Evolutionary conservation across 208 protist genomes (phyloP).

Genomic region (Hexamita inflata): DNA sequence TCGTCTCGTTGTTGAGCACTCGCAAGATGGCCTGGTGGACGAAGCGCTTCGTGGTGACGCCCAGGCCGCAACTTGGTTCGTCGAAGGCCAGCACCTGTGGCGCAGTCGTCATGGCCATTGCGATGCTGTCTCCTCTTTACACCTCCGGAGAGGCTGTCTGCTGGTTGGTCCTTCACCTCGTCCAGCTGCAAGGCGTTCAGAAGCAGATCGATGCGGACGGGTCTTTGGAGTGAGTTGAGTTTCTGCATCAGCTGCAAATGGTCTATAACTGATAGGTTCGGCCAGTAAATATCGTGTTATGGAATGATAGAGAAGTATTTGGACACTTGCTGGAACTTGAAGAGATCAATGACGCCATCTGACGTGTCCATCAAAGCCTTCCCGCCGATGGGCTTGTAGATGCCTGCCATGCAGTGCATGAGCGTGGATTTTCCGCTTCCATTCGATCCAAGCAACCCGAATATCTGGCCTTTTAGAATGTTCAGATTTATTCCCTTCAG

Average conservation of each 20-base stretch:
- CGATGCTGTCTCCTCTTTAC: neutral
- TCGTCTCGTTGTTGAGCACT: neutral
- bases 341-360: no score
- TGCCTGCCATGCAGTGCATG: neutral
- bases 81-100: neutral
- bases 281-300: neutral
- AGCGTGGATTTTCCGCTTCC: neutral
- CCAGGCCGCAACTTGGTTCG: neutral
- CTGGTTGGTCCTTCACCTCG: neutral
- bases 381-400: neutral
- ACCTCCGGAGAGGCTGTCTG: neutral
- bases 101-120: neutral
- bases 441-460: neutral
- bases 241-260: neutral
- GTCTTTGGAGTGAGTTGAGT: neutral
- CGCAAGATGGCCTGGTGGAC: neutral
- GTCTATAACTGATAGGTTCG: constrained; percentile 9
- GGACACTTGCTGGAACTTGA: no score
- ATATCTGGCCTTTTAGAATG: neutral
- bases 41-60: neutral
- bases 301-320: constrained; percentile 8
- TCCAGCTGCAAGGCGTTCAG: neutral
- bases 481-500: neutral
- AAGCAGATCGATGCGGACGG: neutral
- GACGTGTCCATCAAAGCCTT: no score